These are phyloP conservation scores for Fusarium neocosmosporiellum DNA, from an alignment of 2,329 filamentous ascomycete species.

Conservation along the genomic window DNA sequence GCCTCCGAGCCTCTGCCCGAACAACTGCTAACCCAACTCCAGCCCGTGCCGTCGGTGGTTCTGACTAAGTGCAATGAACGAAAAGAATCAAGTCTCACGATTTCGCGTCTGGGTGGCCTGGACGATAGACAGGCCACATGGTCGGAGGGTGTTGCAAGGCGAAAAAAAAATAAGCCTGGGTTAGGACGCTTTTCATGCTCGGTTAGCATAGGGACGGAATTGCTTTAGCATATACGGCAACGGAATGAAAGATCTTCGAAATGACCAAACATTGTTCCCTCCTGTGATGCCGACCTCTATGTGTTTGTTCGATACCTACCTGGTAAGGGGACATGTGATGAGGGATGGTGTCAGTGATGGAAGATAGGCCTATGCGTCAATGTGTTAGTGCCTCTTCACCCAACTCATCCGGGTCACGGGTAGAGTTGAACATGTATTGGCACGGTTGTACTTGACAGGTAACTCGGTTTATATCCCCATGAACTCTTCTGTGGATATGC, in stretches of 20 bases:
- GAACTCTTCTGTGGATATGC: neutral
- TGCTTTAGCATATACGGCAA: slow-evolving; percentile 53
- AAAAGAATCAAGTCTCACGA: slow-evolving; percentile 50
- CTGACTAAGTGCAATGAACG: slow-evolving; percentile 52
- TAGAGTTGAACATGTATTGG: neutral
- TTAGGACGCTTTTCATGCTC: slow-evolving; percentile 55
- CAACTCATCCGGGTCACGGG: neutral
- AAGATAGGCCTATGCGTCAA: neutral
- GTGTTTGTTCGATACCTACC: neutral
- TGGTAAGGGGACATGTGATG: neutral
- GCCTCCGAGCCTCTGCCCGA: neutral
- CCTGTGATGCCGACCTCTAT: neutral
- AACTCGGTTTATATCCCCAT: neutral
- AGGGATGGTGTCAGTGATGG: neutral
- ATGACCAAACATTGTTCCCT: slow-evolving; percentile 36
- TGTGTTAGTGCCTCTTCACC: neutral
- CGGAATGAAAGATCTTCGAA: slow-evolving; percentile 53
- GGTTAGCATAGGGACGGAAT: slow-evolving; percentile 54
- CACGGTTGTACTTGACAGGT: neutral
- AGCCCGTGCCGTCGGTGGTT: slow-evolving; percentile 71
- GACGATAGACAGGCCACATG: slow-evolving; percentile 50
- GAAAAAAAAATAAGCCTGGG: slow-evolving; percentile 46
- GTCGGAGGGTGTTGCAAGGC: slow-evolving; percentile 50
- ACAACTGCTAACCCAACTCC: slow-evolving; percentile 45
- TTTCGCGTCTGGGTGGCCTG: slow-evolving; percentile 53